phyloP scores from a whole-genome alignment of 176 grass and related monocot species.

The Rhynchospora tenuis region DNA sequence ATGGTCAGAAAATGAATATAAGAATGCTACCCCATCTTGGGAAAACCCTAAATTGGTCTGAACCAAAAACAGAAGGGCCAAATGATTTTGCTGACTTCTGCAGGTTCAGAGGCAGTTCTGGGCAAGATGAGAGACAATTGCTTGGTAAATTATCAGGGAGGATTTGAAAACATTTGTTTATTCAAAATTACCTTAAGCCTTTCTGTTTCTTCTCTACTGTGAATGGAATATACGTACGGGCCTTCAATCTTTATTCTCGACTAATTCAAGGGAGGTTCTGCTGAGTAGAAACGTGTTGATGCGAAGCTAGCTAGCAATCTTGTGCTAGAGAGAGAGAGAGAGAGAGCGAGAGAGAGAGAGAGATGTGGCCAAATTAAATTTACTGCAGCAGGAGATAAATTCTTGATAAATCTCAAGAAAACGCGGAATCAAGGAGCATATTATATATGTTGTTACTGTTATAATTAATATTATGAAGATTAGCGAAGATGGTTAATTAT shows the following conservation, averaged over 20 bases:
- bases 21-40: not conserved
- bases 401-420: not conserved
- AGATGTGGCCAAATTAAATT: no score
- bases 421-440: not conserved
- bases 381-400: no score
- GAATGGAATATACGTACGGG: not conserved
- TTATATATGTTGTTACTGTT: not conserved
- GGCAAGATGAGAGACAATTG: not conserved
- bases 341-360: no score
- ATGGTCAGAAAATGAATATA: not conserved
- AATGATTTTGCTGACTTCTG: not conserved
- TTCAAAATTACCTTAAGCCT: not conserved
- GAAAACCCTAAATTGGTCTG: not conserved
- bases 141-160: not conserved
- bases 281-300: not conserved
- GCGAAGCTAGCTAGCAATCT: no score
- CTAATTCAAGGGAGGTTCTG: not conserved
- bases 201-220: not conserved
- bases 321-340: no score
- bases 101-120: not conserved
- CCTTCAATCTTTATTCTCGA: not conserved
- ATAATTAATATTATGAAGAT: not conserved
- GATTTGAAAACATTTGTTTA: not conserved
- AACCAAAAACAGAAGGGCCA: not conserved
- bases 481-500: not conserved